These are phyloP conservation scores for Henckelia pumila DNA, from an alignment of 257 asterid genomes.

Conservation along the genomic window DNA sequence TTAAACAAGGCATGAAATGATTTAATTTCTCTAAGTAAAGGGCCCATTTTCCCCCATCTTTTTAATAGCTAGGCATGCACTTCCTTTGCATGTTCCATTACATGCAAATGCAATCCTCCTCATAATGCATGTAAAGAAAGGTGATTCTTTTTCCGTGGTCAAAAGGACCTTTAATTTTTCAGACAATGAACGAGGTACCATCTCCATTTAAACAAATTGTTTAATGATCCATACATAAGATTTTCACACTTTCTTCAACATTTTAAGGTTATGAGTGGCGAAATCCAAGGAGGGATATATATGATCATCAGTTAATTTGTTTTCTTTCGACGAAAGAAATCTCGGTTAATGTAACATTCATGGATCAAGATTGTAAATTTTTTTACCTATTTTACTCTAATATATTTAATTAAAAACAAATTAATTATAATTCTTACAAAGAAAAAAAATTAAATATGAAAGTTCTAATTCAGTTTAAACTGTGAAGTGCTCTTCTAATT, in stretches of 20 bases:
- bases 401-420: no score
- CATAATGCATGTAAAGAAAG: conserved; percentile 6
- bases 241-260: conserved; percentile 3
- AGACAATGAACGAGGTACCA: background rate
- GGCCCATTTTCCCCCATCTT: conserved; percentile 13
- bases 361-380: no score
- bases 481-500: background rate
- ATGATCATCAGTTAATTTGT: background rate
- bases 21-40: background rate
- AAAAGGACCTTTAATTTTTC: conserved; percentile 23
- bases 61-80: conserved; percentile 20
- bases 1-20: background rate
- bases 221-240: background rate
- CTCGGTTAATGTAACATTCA: background rate
- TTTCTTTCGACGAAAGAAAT: background rate
- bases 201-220: conserved; percentile 11
- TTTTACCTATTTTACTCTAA: no score
- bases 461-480: background rate
- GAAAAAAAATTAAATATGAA: no score
- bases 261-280: background rate
- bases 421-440: no score
- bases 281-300: no score
- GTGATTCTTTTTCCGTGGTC: conserved; percentile 9
- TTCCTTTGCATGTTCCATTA: conserved; percentile 21
- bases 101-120: conserved; percentile 25